phyloP scores from a whole-genome alignment of 1,139 yeast species.

The Blastobotrys apis region DNA sequence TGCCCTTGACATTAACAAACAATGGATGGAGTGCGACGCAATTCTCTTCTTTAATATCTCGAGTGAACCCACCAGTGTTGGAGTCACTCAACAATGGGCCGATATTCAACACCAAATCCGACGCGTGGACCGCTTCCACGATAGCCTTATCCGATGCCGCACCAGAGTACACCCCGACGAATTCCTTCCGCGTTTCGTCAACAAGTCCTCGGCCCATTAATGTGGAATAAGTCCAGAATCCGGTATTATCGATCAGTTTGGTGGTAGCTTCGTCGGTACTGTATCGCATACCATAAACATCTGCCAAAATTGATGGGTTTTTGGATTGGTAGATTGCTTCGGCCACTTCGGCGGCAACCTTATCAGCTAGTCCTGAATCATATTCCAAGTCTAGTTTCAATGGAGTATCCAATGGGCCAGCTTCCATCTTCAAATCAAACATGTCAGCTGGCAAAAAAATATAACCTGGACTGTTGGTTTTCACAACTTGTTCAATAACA shows the following conservation, averaged over 20 bases:
- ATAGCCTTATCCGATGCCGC: constrained; percentile 44
- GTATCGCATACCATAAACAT: constrained; percentile 59
- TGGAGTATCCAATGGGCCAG: constrained; percentile 32
- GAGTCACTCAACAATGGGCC: constrained; percentile 43
- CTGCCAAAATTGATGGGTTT: constrained; percentile 63
- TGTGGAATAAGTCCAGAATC: constrained; percentile 46
- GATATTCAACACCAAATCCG: constrained; percentile 38
- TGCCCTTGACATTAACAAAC: constrained; percentile 45
- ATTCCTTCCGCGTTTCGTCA: constrained; percentile 56
- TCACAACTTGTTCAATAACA: constrained; percentile 53
- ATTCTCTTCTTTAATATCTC: constrained; percentile 36
- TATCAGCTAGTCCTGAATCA: constrained; percentile 31
- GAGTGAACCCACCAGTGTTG: constrained; percentile 43
- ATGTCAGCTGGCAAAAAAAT: constrained; percentile 70
- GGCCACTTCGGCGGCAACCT: constrained; percentile 47
- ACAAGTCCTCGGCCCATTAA: constrained; percentile 53
- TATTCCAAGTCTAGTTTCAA: constrained; percentile 30
- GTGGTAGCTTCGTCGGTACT: constrained; percentile 42
- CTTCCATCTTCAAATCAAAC: constrained; percentile 42
- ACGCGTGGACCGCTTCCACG: constrained; percentile 34
- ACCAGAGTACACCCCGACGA: constrained; percentile 65
- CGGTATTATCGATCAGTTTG: constrained; percentile 44
- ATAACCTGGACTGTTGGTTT: constrained; percentile 71
- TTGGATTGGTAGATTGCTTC: constrained; percentile 47
- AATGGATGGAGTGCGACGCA: constrained; percentile 42